Evolutionary conservation across 306 rosid species (phyloP), one percentile per base, ranked within the genome.

Genomic region (Sesbania bispinosa): DNA sequence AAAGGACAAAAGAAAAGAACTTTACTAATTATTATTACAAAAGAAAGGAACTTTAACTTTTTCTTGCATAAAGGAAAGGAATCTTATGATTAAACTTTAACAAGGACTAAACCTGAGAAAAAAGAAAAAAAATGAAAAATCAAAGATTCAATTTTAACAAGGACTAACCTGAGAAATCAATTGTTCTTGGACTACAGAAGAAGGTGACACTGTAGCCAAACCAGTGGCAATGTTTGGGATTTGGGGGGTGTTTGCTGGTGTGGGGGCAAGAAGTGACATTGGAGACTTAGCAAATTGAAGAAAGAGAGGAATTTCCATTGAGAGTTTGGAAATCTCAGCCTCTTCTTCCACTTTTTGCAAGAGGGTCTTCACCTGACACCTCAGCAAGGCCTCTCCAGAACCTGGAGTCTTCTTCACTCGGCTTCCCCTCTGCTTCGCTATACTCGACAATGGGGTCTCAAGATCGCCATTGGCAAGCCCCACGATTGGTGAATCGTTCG

Each of bases 331-430:
- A 69, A 85, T 67, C 67, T 81, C 92, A 33, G 97, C 97, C 24
- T 89, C 99, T 79, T 91, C 97, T 59, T 91, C 99, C 8, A 95
- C 99, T 71, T 84, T 90, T 69, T 95, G 97, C 83, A 95, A 50
- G 3, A 95, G 89, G 8, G 84, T 95, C 85, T 95, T 95, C 50
- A 91, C 99, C 23, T 95, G 99, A 69, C 96, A 96, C 83, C 99
- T 83, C 48, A 95, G 80, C 52, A 95, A 62, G 7, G 95, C 97
- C 69, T 95, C 99, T 1, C 99, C 99, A 0, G 99, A 91, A 0
- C 96, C 97, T 0, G 99, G 97, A 2, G 97, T 91, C 21, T 62
- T 82, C 88, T 80, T 91, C 75, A 85, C 81, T 9, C 79, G 27
- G 26, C 64, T 52, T 69, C 90, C 84, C 77, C 80, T 77, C 29